Percentiles rank a stretch among this genome's conserved stretches.
Conservation (phyloP, 441 rosid genomes). For the Capsella rubella region DNA sequence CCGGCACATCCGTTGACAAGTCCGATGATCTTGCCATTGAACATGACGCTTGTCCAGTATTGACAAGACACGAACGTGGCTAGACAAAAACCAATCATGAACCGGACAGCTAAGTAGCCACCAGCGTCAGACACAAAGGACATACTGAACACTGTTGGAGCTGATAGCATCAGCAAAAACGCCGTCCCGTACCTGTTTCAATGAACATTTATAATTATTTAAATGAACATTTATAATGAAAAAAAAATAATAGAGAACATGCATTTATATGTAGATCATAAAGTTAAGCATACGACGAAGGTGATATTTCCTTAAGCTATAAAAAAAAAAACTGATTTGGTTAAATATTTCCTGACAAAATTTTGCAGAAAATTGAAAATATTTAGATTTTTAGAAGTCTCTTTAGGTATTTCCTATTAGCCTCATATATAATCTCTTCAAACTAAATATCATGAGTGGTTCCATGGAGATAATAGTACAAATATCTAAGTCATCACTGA, state of each 20-base stretch:
- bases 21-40: constrained; percentile 48
- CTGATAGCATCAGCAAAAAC: constrained; percentile 44
- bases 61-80: constrained; percentile 53
- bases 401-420: not conserved
- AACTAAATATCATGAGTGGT: not conserved
- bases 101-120: constrained; percentile 46
- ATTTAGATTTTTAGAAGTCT: not conserved
- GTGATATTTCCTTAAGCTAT: not conserved
- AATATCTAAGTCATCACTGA: no score
- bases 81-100: constrained; percentile 51
- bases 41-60: constrained; percentile 53
- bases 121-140: constrained; percentile 44
- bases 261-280: not conserved
- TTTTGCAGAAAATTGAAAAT: not conserved
- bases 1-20: constrained; percentile 51
- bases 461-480: not conserved
- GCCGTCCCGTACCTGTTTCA: constrained; percentile 46
- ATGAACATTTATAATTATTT: not conserved
- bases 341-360: not conserved
- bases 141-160: constrained; percentile 50
- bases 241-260: no score
- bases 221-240: not conserved
- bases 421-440: not conserved
- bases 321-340: not conserved
- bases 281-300: not conserved